Evolutionary conservation across 208 protist genomes (phyloP).

Genomic region (Leishmania arabica): DNA sequence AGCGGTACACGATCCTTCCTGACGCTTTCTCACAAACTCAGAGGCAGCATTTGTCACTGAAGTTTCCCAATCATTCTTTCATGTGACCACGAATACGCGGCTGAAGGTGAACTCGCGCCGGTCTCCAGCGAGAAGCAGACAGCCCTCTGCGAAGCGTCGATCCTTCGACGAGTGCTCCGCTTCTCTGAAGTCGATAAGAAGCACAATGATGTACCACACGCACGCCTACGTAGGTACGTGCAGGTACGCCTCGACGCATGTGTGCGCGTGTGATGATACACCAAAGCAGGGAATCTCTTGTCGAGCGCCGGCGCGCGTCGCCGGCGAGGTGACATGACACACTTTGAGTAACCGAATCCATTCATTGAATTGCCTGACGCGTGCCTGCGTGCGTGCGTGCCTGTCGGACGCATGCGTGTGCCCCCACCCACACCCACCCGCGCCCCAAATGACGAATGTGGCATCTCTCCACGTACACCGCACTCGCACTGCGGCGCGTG

Average conservation of each 20-base stretch:
- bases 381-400: background rate
- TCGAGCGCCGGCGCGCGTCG: conserved; percentile 29
- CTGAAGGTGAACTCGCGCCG: too few relatives aligned
- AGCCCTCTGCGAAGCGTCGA: background rate
- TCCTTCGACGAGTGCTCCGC: background rate
- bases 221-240: background rate
- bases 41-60: background rate
- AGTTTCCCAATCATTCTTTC: background rate
- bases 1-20: accelerated
- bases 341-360: conserved; percentile 36
- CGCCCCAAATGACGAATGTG: conserved; percentile 14
- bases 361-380: conserved; percentile 18
- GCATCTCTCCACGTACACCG: conserved; percentile 24
- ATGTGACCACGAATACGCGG: background rate
- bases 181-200: background rate
- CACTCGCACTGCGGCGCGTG: conserved; percentile 11
- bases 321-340: conserved; percentile 42
- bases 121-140: background rate
- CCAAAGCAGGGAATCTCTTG: conserved; percentile 51
- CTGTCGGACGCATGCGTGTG: background rate
- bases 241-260: background rate
- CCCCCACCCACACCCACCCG: too few relatives aligned
- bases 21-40: background rate
- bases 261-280: conserved; percentile 25
- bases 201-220: background rate